Conservation (phyloP, 352 stramenopile species). For the Globisporangium cystogenes region DNA sequence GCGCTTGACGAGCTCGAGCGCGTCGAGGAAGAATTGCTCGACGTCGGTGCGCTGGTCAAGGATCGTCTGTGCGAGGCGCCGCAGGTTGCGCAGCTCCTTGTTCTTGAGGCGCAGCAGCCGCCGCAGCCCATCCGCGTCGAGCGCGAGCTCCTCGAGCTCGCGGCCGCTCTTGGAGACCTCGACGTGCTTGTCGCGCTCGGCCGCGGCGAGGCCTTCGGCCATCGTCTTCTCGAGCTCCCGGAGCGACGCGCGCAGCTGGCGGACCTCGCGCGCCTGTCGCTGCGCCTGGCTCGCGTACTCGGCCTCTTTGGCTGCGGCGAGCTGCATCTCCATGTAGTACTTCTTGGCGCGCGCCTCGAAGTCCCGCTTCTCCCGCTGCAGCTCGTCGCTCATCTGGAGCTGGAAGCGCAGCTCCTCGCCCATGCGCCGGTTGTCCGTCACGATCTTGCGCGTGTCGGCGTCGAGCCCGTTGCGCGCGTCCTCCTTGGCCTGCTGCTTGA, state of each 20-base stretch:
- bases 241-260: conserved; percentile 63
- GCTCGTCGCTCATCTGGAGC: conserved; percentile 86
- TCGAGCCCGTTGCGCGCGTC: conserved; percentile 89
- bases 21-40: conserved; percentile 92
- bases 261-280: conserved; percentile 67
- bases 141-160: conserved; percentile 75
- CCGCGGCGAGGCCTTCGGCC: conserved; percentile 49
- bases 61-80: conserved; percentile 86
- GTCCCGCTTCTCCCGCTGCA: conserved; percentile 76
- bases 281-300: conserved; percentile 85
- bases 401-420: conserved; percentile 92
- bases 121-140: conserved; percentile 84
- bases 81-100: conserved; percentile 89
- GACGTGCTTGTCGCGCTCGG: conserved; percentile 62
- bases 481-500: conserved; percentile 84
- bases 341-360: conserved; percentile 56
- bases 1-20: conserved; percentile 83
- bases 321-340: conserved; percentile 63
- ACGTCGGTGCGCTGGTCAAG: conserved; percentile 89
- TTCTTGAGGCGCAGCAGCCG: conserved; percentile 90
- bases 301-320: conserved; percentile 81
- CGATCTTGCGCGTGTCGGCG: conserved; percentile 88
- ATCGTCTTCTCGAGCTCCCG: conserved; percentile 77
- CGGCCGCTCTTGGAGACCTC: conserved; percentile 38
- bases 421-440: conserved; percentile 91